Conservation (phyloP, 768 basidiomycete species). For the Suillus sp. region DNA sequence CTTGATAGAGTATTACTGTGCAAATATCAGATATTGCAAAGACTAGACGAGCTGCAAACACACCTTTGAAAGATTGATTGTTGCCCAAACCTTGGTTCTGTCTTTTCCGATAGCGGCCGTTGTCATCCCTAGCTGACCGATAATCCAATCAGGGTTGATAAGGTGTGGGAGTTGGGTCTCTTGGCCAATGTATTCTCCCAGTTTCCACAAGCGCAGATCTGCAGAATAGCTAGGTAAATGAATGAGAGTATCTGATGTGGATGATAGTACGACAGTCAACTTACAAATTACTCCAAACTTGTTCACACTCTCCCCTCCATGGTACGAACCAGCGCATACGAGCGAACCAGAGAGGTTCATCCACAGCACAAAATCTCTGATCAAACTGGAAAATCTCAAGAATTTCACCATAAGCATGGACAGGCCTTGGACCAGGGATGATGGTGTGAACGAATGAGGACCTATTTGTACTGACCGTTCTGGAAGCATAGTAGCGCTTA, state of each 20-base stretch:
- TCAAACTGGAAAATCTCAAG: slow-evolving; percentile 7
- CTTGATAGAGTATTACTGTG: too few relatives aligned
- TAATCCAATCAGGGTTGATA: slow-evolving; percentile 5
- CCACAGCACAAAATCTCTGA: neutral
- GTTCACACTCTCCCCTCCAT: neutral
- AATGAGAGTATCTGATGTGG: too few relatives aligned
- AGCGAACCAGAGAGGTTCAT: neutral
- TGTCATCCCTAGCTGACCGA: neutral
- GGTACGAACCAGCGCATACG: slow-evolving; percentile 5
- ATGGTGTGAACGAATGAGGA: slow-evolving; percentile 1
- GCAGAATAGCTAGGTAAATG: neutral
- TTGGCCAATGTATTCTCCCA: slow-evolving; percentile 3
- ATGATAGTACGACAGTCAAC: neutral
- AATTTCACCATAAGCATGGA: slow-evolving; percentile 1
- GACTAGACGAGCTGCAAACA: too few relatives aligned
- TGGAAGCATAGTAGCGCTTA: slow-evolving; percentile 6
- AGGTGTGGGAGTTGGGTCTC: neutral
- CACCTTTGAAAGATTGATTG: neutral
- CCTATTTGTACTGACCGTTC: neutral
- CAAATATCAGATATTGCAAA: too few relatives aligned
- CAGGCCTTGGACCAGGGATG: neutral
- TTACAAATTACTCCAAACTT: slow-evolving; percentile 7
- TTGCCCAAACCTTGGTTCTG: neutral
- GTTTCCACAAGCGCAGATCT: slow-evolving; percentile 2
- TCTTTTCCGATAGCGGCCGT: too few relatives aligned